These are phyloP conservation scores for Fusarium robinianum DNA, from an alignment of 2,329 filamentous ascomycete genomes.

Conservation along the genomic window DNA sequence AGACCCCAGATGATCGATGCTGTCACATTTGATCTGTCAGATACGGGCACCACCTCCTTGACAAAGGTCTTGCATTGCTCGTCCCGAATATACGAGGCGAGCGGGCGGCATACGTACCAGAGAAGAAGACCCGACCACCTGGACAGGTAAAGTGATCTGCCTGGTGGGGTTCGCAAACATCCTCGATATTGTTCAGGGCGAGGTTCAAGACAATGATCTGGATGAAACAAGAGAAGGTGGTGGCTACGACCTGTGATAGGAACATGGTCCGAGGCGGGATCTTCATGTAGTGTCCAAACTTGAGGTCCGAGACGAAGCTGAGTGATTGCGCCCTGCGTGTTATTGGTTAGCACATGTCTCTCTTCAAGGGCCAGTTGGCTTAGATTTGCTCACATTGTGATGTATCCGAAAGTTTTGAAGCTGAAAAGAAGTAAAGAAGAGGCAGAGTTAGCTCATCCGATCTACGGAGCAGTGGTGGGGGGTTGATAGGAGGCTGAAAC, in stretches of 20 bases:
- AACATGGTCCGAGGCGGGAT: conserved; percentile 70
- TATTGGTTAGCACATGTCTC: conserved; percentile 10
- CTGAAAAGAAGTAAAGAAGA: conserved; percentile 38
- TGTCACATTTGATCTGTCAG: conserved; percentile 24
- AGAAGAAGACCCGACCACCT: conserved; percentile 66
- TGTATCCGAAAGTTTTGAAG: conserved; percentile 67
- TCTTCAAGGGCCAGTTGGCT: not conserved
- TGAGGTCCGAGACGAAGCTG: conserved; percentile 67
- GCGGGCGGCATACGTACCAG: conserved; percentile 51
- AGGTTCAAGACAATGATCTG: conserved; percentile 68
- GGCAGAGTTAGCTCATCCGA: not conserved
- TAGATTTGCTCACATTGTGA: conserved; percentile 54
- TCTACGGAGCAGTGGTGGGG: not conserved
- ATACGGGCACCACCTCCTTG: not conserved
- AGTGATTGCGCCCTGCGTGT: conserved; percentile 59
- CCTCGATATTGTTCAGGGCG: conserved; percentile 62
- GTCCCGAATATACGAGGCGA: too few species aligned
- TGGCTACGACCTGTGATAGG: conserved; percentile 66
- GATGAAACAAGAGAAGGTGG: conserved; percentile 67
- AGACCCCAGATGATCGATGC: conserved; percentile 71
- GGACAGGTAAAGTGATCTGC: conserved; percentile 65
- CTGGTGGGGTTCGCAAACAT: conserved; percentile 64
- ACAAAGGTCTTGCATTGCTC: too few species aligned
- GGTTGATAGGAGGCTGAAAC: conserved; percentile 24
- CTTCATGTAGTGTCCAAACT: conserved; percentile 76